phyloP scores from a whole-genome alignment of 2,329 filamentous ascomycete species.

The Sarocladium oryzae region DNA sequence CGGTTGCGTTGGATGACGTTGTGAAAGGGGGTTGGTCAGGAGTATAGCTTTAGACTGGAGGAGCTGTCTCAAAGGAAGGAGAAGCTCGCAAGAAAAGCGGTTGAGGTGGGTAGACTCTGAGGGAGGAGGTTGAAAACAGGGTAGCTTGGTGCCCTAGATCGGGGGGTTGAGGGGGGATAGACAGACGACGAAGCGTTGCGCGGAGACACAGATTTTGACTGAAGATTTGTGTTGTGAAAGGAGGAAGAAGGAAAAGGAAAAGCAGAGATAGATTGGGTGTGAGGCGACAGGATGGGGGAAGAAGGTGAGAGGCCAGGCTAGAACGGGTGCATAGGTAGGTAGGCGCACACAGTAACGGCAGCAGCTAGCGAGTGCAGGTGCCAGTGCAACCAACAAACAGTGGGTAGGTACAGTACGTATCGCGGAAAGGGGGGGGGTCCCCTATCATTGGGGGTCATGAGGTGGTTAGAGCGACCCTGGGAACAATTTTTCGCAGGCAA shows the following conservation, averaged over 20 bases:
- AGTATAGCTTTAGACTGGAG: slow-evolving; percentile 36
- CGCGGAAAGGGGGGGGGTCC: not conserved
- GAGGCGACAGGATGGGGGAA: slow-evolving; percentile 1
- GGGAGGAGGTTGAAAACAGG: slow-evolving; percentile 50
- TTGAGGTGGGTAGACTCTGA: slow-evolving; percentile 55
- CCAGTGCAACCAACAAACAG: slow-evolving; percentile 1
- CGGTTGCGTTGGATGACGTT: slow-evolving; percentile 28
- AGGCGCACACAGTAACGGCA: not conserved
- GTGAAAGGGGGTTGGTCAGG: slow-evolving; percentile 21
- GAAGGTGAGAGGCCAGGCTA: not conserved
- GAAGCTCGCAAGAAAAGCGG: slow-evolving; percentile 30
- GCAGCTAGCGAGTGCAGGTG: slow-evolving; percentile 10
- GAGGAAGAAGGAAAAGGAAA: slow-evolving; percentile 16
- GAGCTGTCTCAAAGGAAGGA: slow-evolving; percentile 33
- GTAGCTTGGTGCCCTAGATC: slow-evolving; percentile 86
- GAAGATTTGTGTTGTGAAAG: slow-evolving; percentile 36
- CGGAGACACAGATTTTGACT: slow-evolving; percentile 39
- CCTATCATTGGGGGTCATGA: slow-evolving; percentile 5
- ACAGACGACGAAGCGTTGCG: slow-evolving; percentile 42
- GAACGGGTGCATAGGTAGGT: not conserved
- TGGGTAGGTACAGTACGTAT: not conserved
- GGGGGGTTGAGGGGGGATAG: slow-evolving; percentile 27
- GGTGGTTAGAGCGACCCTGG: not conserved
- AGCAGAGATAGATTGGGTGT: slow-evolving; percentile 1
- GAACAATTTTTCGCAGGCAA: slow-evolving; percentile 6